phyloP scores from a whole-genome alignment of 345 rosid species.

The Populus ilicifolia region DNA sequence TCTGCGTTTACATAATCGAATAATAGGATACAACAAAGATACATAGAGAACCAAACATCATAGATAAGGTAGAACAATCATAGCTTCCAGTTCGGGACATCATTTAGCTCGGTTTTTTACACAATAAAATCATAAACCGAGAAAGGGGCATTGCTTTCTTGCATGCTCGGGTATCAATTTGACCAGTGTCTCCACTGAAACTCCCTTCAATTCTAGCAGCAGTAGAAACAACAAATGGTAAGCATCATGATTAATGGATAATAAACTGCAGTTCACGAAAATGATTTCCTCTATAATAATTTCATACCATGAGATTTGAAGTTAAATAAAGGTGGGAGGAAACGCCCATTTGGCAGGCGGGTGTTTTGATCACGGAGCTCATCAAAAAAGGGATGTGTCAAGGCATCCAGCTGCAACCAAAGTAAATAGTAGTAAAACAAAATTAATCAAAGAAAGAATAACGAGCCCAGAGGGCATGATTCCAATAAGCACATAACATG shows the following conservation, averaged over 20 bases:
- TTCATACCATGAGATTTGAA: constrained; percentile 73
- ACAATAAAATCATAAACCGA: constrained; percentile 28
- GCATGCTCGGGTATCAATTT: constrained; percentile 35
- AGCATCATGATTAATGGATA: background rate
- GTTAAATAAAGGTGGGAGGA: constrained; percentile 86
- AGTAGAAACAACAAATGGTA: background rate
- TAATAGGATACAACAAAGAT: constrained; percentile 14
- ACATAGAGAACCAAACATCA: constrained; percentile 17
- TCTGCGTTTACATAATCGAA: constrained; percentile 31
- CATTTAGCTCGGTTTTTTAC: constrained; percentile 12
- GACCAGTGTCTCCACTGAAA: constrained; percentile 20
- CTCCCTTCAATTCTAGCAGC: constrained; percentile 24
- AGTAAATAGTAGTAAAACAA: background rate
- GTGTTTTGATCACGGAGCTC: constrained; percentile 79
- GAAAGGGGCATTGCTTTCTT: constrained; percentile 29
- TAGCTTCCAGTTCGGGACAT: constrained; percentile 22
- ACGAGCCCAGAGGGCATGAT: background rate
- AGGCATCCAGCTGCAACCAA: constrained; percentile 63
- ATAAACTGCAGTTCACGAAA: background rate
- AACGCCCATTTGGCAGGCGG: constrained; percentile 79
- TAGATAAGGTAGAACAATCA: constrained; percentile 18
- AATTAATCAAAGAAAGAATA: background rate
- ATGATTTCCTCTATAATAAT: background rate
- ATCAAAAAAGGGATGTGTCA: constrained; percentile 92
- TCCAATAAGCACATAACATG: background rate